Evolutionary conservation across 371 early-diverging fungal species (phyloP).

Genomic region (Apophysomyces ossiformis): DNA sequence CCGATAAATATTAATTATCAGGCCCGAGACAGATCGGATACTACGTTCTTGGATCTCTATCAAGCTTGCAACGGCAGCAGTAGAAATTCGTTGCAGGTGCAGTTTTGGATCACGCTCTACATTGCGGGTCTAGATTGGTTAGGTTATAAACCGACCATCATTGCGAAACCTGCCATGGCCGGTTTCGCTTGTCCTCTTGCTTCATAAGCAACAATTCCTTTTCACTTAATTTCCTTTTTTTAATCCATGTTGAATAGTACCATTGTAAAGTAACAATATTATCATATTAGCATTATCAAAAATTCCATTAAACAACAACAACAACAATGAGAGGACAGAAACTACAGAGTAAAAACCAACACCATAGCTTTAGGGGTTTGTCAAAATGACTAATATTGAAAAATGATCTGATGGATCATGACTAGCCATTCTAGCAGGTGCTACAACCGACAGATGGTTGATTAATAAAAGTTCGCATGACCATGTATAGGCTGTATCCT

Average conservation of each 20-base stretch:
- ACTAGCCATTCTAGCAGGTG: no score
- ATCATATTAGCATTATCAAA: constrained; percentile 10
- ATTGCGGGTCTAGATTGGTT: constrained; percentile 37
- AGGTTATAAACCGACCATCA: constrained; percentile 35
- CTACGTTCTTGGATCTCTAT: constrained; percentile 32
- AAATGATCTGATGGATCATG: no score
- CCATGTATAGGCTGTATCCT: no score
- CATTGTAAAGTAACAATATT: constrained; percentile 2
- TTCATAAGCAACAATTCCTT: background rate
- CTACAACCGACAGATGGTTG: no score
- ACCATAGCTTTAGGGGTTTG: no score
- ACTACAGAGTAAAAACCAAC: background rate
- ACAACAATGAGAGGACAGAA: background rate
- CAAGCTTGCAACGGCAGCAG: constrained; percentile 30
- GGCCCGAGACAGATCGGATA: constrained; percentile 33
- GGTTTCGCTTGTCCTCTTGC: constrained; percentile 29
- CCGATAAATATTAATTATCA: constrained; percentile 39
- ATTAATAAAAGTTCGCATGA: no score
- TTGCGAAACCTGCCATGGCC: constrained; percentile 29
- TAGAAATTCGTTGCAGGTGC: constrained; percentile 23
- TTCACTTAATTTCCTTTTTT: background rate
- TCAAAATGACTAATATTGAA: no score
- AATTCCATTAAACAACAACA: background rate
- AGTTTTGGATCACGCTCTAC: constrained; percentile 40
- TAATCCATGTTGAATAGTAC: background rate